phyloP scores from a whole-genome alignment of 257 asterid genomes.

The Verbena officinalis region DNA sequence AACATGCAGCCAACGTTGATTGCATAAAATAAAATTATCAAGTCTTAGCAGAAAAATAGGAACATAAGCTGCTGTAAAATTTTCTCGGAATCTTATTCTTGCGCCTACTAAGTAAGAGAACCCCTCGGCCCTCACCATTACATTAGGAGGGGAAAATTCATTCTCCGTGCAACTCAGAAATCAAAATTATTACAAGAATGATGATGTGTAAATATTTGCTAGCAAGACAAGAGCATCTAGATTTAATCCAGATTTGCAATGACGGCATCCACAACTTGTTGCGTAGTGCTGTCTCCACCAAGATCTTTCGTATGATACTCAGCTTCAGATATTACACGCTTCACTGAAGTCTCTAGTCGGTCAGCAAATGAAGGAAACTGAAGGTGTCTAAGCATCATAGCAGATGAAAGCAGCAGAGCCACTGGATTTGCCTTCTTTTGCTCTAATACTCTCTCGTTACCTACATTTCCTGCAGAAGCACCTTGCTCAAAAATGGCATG shows the following conservation, averaged over 20 bases:
- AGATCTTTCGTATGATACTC: constrained; percentile 74
- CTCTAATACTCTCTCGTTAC: constrained; percentile 59
- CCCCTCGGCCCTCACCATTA: constrained; percentile 15
- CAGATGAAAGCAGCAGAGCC: constrained; percentile 85
- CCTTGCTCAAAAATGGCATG: constrained; percentile 96
- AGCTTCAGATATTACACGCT: constrained; percentile 62
- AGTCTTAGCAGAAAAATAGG: constrained; percentile 1
- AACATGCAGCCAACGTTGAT: neutral
- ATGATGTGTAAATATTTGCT: neutral
- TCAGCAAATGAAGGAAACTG: constrained; percentile 91
- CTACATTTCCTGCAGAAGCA: constrained; percentile 98
- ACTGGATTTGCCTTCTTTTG: constrained; percentile 86
- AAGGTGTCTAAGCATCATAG: constrained; percentile 92
- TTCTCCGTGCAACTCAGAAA: constrained; percentile 31
- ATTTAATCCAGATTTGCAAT: constrained; percentile 56
- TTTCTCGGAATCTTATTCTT: constrained; percentile 11
- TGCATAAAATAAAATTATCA: neutral
- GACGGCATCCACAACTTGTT: constrained; percentile 81
- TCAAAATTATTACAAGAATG: constrained; percentile 19
- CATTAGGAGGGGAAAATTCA: constrained; percentile 13
- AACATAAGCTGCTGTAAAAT: constrained; percentile 2
- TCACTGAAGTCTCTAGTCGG: constrained; percentile 78
- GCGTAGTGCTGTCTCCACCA: constrained; percentile 82
- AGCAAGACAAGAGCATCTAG: neutral
- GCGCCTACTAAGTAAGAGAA: constrained; percentile 18